Evolutionary conservation across 495 filamentous ascomycete genomes (phyloP).

Genomic region (Penicillium lividum): DNA sequence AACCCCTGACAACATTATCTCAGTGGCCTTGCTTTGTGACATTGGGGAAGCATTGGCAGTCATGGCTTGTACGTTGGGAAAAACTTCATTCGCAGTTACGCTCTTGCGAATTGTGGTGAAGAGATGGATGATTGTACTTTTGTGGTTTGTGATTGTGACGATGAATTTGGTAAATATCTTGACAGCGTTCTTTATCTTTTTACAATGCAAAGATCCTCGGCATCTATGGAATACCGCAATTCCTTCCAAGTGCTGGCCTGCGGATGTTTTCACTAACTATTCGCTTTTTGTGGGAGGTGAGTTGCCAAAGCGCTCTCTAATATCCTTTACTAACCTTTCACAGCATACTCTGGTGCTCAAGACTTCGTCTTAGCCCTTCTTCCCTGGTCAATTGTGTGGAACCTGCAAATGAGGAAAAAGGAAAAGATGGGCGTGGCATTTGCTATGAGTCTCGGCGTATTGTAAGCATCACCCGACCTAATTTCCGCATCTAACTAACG

Average conservation of each 20-base stretch:
- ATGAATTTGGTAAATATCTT: constrained; percentile 25
- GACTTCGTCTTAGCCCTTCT: constrained; percentile 24
- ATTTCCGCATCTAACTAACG: not conserved
- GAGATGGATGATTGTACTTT: constrained; percentile 19
- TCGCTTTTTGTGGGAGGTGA: constrained; percentile 25
- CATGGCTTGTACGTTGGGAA: constrained; percentile 25
- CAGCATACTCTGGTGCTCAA: constrained; percentile 27
- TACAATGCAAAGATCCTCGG: constrained; percentile 24
- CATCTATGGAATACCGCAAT: constrained; percentile 22
- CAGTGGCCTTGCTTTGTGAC: constrained; percentile 24
- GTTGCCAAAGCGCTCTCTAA: not conserved
- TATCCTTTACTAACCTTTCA: not conserved
- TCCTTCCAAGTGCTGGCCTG: constrained; percentile 25
- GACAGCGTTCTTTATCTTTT: constrained; percentile 21
- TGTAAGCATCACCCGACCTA: constrained; percentile 13
- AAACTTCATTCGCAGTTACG: constrained; percentile 25
- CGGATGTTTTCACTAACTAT: constrained; percentile 23
- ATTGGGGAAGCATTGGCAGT: constrained; percentile 25
- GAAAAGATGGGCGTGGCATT: constrained; percentile 25
- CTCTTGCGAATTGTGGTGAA: constrained; percentile 23
- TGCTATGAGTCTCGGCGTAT: constrained; percentile 26
- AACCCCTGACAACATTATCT: constrained; percentile 20
- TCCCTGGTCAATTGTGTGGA: constrained; percentile 27
- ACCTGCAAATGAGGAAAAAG: constrained; percentile 25
- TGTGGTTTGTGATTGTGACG: constrained; percentile 26